Evolutionary conservation across 257 asterid species (phyloP).

Genomic region (Solanum bulbocastanum): DNA sequence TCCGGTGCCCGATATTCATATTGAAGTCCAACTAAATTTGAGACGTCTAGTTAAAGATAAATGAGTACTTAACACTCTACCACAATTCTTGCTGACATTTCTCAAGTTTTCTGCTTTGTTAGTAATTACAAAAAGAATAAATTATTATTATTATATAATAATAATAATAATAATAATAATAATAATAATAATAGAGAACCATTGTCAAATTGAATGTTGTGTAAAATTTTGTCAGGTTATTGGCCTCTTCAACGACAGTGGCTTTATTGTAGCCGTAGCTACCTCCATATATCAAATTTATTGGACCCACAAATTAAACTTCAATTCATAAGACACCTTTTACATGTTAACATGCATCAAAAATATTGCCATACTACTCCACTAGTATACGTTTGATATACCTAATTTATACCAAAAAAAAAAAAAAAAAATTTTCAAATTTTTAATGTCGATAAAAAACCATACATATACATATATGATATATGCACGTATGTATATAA

Average conservation of each 20-base stretch:
- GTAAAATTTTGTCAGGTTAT: background rate
- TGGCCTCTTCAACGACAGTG: background rate
- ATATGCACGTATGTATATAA: background rate
- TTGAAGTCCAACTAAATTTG: too few species aligned
- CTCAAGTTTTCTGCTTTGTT: background rate
- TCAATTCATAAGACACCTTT: background rate
- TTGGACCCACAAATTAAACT: background rate
- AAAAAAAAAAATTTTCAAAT: background rate
- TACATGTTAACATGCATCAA: background rate
- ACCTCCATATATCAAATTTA: background rate
- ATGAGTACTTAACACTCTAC: background rate
- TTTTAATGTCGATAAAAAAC: background rate
- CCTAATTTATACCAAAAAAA: background rate
- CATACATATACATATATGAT: background rate
- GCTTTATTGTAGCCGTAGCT: background rate
- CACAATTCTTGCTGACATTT: background rate
- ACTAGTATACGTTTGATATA: background rate
- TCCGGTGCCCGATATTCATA: rapidly evolving
- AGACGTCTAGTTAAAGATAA: too few species aligned
- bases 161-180: too few species aligned
- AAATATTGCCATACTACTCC: background rate
- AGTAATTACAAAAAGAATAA: too few species aligned
- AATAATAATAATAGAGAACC: background rate
- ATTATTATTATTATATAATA: too few species aligned
- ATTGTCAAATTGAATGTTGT: background rate